Evolutionary conservation across 108 stramenopile genomes (phyloP).

Genomic region (Cyclotella distinguenda): DNA sequence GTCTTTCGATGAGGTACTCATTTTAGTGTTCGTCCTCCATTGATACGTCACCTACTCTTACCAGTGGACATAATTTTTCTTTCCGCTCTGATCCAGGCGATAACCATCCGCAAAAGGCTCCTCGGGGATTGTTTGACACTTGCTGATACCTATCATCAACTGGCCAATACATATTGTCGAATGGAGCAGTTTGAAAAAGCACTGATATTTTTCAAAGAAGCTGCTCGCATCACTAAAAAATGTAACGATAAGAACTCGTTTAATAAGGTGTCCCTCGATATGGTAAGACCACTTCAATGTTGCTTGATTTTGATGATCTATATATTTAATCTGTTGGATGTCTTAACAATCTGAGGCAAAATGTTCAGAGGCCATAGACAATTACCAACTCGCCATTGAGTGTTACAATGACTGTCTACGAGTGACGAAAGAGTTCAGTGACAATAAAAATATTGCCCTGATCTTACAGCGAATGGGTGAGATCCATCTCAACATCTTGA

Average conservation of each 20-base stretch:
- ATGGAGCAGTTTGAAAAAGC: constrained; percentile 32
- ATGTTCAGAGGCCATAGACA: constrained; percentile 18
- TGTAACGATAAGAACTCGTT: constrained; percentile 19
- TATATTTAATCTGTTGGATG: background rate
- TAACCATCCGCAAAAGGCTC: constrained; percentile 25
- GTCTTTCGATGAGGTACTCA: constrained; percentile 37
- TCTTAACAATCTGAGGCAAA: constrained; percentile 10
- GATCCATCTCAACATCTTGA: constrained; percentile 30
- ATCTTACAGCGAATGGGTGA: constrained; percentile 37
- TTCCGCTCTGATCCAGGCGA: constrained; percentile 6
- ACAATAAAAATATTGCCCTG: constrained; percentile 15
- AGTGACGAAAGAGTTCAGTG: constrained; percentile 15
- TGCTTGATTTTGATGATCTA: background rate
- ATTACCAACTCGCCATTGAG: constrained; percentile 36
- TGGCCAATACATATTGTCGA: constrained; percentile 28
- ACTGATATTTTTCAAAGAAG: constrained; percentile 44
- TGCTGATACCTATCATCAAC: constrained; percentile 42
- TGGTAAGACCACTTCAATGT: constrained; percentile 11
- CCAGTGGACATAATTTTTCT: background rate
- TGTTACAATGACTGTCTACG: constrained; percentile 41
- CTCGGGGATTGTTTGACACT: constrained; percentile 27
- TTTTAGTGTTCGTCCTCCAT: background rate
- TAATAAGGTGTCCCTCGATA: constrained; percentile 32
- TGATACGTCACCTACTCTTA: background rate
- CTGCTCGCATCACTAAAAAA: constrained; percentile 35